Percentiles rank a stretch among this genome's conserved stretches.
Conservation (phyloP, 2,329 filamentous ascomycete genomes). For the Ophiostoma quercus region DNA sequence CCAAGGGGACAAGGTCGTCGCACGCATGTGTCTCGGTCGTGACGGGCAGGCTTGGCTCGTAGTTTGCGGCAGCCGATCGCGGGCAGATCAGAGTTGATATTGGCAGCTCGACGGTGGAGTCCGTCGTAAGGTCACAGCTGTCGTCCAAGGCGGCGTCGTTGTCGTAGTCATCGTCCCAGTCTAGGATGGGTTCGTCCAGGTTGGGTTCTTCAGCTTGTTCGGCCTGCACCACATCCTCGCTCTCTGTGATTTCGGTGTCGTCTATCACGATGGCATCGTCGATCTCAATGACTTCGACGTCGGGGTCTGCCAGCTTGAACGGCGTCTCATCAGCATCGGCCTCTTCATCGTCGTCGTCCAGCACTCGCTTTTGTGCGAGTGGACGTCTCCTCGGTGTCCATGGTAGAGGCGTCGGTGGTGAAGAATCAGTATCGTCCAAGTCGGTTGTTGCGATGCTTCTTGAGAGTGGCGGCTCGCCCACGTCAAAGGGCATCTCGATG, state of each 20-base stretch:
- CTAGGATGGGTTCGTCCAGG: too few relatives aligned
- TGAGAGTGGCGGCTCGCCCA: neutral
- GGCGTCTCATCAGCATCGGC: neutral
- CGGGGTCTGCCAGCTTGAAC: neutral
- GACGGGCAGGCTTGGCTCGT: constrained; percentile 16
- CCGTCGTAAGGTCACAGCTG: neutral
- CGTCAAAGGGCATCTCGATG: neutral
- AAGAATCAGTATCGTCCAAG: neutral
- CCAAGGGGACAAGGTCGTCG: constrained; percentile 25
- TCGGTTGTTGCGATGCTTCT: neutral
- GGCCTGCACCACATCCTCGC: neutral
- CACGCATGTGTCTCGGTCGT: constrained; percentile 3
- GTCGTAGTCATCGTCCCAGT: neutral
- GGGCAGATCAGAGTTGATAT: constrained; percentile 31
- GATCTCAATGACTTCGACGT: neutral
- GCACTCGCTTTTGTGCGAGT: neutral
- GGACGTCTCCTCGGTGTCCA: neutral
- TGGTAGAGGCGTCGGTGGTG: neutral
- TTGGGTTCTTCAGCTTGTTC: neutral
- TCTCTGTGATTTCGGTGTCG: neutral
- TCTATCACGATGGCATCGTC: neutral
- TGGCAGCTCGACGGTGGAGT: constrained; percentile 29
- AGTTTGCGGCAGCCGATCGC: constrained; percentile 29
- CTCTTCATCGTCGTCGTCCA: neutral
- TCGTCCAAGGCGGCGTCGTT: neutral